Base-by-base conservation (phyloP, 225 moss, liverwort and hornwort genomes). In the Sphagnum contortum region DNA sequence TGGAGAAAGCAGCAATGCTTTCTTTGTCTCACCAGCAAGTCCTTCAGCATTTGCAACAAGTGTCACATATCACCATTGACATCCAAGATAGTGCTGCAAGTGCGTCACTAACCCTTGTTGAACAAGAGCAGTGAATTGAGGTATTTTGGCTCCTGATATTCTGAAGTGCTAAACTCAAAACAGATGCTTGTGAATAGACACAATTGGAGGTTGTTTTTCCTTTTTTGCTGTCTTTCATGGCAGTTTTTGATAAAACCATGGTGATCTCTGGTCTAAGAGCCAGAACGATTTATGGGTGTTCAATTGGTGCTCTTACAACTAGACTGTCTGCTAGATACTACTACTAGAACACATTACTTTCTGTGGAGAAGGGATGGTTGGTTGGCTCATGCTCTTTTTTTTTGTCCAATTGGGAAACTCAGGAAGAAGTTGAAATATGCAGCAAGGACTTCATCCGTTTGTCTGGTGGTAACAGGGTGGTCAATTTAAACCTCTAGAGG, bases 1-100 rank as follows among this genome's bases (percentile, higher is more conserved):
- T 87, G 78, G 82, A 82, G 49, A 82, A 77, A 67, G 87, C 82
- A 60, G 80, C 79, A 57, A 9, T 65, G 49, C 78, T 78, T 61
- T 81, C 90, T 62, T 69, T 85, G 0, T 80, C 68, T 55, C 84
- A 87, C 61, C 87, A 82, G 63, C 80, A 87, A 49, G 77, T 73
- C 57, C 77, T 84, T 62, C 60, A 73, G 68, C 75, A 76, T 64
- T 65, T 82, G 55, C 74, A 82, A 44, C 80, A 84, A 67, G 71
- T 66, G 47, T 70, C 73, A 6, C 59, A 53, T 44, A 72, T 54
- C 61, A 70, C 70, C 3, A 3, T 45, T 29, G 63, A 68, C 6
- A 68, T 62, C 67, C 49, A 72, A 6, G 5, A 8, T 46, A 4
- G 48, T 14, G 50, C 44, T 53, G 59, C 4, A 62, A 66, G 70